Evolutionary conservation across 2,329 filamentous ascomycete species (phyloP), one percentile per base, ranked within the genome.

Genomic region (Colletotrichum phormii): DNA sequence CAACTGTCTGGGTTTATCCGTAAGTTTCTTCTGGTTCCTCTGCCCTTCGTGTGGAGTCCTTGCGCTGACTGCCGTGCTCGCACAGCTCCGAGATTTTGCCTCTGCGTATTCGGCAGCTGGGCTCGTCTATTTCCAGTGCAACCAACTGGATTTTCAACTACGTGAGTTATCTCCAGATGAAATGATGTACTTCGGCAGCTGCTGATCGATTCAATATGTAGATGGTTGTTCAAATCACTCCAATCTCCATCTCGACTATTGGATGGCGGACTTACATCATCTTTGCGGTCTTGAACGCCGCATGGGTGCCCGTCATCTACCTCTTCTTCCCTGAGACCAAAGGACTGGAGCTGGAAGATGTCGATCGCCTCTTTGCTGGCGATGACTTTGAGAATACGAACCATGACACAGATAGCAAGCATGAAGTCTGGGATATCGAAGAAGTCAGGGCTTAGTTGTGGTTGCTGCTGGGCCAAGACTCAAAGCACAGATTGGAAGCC

Each of bases 261-360:
- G 70, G 70, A 0, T 72, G 70, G 70, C 74, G 66, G 9, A 79
- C 78, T 0, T 80, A 79, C 66, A 78, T 80, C 54, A 78, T 80
- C 26, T 80, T 79, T 46, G 76, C 78, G 3, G 75, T 79, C 1
- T 66, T 80, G 6, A 80, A 80, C 42, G 75, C 77, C 0, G 60
- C 72, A 0, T 81, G 79, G 55, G 75, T 80, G 0, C 80, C 80
- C 0, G 75, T 79, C 11, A 79, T 81, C 15, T 81, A 80, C 53
- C 77, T 80, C 12, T 80, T 77, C 74, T 81, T 79, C 64, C 79
- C 79, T 0, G 79, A 81, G 13, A 80, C 80, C 1, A 80, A 79
- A 46, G 78, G 78, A 0, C 71, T 84, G 72, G 75, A 85, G 83
- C 75, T 88, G 81, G 67, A 89, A 81, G 74, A 82, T 79, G 77